Base-by-base conservation (phyloP, 1,139 yeast genomes). In the Candida sp. region DNA sequence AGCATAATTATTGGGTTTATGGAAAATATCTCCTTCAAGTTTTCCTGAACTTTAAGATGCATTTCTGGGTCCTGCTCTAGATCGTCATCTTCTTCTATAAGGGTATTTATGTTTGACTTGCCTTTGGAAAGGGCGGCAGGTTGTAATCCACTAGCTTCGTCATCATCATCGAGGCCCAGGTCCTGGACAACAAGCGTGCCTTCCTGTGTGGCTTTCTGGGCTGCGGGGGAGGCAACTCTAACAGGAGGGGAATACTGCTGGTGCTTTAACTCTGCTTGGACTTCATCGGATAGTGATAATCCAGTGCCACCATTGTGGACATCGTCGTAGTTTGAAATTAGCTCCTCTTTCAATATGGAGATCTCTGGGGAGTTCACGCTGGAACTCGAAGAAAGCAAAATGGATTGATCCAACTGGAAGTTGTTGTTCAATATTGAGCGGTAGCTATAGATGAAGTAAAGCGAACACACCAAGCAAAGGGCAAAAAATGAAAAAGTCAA, bases 1-100 rank as follows among this genome's bases (percentile, higher is more conserved):
- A 62, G 54, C 7, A 70, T 52, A 9, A 68, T 62, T 23, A 69
- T 62, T 5, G 73, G 65, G 40, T 66, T 62, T 4, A 70, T 61
- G 2, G 71, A 62, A 40, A 70, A 61, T 7, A 70, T 70, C 51
- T 70, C 75, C 44, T 65, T 61, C 47, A 70, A 63, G 41, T 68
- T 72, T 5, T 47, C 40, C 40, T 63, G 62, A 6, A 70, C 42
- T 9, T 8, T 26, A 11, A 38, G 11, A 11, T n/a, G 5, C 5
- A 25, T 26, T 2, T 38, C 51, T 64, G 38, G 71, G 72, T 48
- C 48, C 23, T 26, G 38, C 11, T 32, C 38, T 23, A 32, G 9
- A 32, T 42, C 32, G 27, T 40, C 25, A 7, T 17, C 9, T 25
- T 40, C 33, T 2, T 40, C 43, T 4, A 17, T 40, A 5, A 11